Conservation (phyloP, 2,329 filamentous ascomycete species). For the Diaporthe ilicicola region DNA sequence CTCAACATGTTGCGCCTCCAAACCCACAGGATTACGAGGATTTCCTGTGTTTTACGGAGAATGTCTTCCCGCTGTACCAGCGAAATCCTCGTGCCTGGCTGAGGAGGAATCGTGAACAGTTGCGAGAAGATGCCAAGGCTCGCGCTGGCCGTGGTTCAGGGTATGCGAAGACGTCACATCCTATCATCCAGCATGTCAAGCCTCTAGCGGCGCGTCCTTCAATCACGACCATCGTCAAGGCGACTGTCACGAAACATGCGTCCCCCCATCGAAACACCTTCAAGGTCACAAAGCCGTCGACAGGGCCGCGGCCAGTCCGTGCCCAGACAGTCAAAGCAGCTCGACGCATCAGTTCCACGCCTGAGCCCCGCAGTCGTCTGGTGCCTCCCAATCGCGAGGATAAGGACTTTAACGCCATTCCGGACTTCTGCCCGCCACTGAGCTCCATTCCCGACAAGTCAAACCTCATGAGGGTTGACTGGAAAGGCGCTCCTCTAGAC, state of each 20-base stretch:
- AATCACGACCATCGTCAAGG: slow-evolving; percentile 36
- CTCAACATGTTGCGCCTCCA: slow-evolving; percentile 49
- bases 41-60: slow-evolving; percentile 60
- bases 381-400: slow-evolving; percentile 79
- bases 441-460: slow-evolving; percentile 70
- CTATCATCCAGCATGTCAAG: slow-evolving; percentile 56
- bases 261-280: not conserved
- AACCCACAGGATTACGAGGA: slow-evolving; percentile 62
- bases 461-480: slow-evolving; percentile 83
- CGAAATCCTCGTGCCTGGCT: slow-evolving; percentile 58
- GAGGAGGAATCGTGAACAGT: slow-evolving; percentile 57
- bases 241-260: not conserved
- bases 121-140: slow-evolving; percentile 57
- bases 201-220: slow-evolving; percentile 34
- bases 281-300: slow-evolving; percentile 48
- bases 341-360: slow-evolving; percentile 53
- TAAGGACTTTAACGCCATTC: slow-evolving; percentile 77
- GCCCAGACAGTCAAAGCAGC: slow-evolving; percentile 42
- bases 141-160: slow-evolving; percentile 47
- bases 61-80: slow-evolving; percentile 56
- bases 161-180: slow-evolving; percentile 33
- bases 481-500: slow-evolving; percentile 84
- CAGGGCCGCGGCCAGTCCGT: slow-evolving; percentile 46
- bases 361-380: slow-evolving; percentile 59
- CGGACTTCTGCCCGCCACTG: slow-evolving; percentile 76